A percentile compares a stretch with the other conserved stretches of the same genome.
Conservation (phyloP, 2,329 filamentous ascomycete species). For the Ophiocordyceps robertsii region DNA sequence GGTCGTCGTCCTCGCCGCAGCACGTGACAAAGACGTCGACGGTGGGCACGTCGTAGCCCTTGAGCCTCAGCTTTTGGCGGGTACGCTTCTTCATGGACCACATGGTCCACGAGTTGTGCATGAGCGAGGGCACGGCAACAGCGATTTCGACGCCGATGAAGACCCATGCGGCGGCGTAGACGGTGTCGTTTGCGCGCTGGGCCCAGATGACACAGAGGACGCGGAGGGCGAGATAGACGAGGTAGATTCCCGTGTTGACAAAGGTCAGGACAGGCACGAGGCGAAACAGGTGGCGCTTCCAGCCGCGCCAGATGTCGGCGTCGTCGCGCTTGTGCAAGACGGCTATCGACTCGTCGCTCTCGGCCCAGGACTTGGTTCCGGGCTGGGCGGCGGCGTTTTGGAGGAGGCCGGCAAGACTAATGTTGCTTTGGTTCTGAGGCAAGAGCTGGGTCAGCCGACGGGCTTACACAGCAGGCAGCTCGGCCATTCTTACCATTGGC, state of each 20-base stretch:
- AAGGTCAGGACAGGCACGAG: constrained; percentile 25
- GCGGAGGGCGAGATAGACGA: constrained; percentile 35
- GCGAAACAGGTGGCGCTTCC: constrained; percentile 25
- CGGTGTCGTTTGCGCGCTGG: constrained; percentile 24
- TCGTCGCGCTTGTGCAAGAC: constrained; percentile 29
- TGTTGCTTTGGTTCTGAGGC: constrained; percentile 26
- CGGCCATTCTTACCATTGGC: constrained; percentile 6
- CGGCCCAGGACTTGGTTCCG: constrained; percentile 19
- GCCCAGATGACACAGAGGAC: constrained; percentile 38
- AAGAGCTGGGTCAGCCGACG: background rate
- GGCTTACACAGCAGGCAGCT: background rate
- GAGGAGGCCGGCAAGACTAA: constrained; percentile 26
- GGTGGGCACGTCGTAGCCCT: constrained; percentile 33
- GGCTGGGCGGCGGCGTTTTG: constrained; percentile 15
- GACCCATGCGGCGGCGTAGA: constrained; percentile 39
- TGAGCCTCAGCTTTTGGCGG: constrained; percentile 38
- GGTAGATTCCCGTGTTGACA: constrained; percentile 27
- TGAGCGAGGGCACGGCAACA: constrained; percentile 38
- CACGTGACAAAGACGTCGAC: constrained; percentile 45
- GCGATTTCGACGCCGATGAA: constrained; percentile 41
- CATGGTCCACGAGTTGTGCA: constrained; percentile 46
- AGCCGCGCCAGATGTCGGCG: constrained; percentile 29
- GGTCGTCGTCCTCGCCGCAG: constrained; percentile 41
- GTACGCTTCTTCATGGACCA: constrained; percentile 39
- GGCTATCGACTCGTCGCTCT: constrained; percentile 18